Evolutionary conservation across 441 rosid species (phyloP).

Genomic region (Croton laevigatus): DNA sequence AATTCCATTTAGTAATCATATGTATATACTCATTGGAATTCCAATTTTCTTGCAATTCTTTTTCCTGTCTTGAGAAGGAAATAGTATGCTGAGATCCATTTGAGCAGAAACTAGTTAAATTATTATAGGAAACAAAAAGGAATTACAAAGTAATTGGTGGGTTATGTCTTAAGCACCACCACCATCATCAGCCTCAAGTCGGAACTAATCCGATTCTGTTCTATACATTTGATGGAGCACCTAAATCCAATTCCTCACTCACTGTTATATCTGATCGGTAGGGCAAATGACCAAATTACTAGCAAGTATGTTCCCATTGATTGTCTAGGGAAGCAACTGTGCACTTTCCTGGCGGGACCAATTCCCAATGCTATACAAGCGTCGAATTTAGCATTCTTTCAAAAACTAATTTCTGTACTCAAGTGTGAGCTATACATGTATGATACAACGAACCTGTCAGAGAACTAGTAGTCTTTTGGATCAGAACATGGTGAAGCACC

Average conservation of each 20-base stretch:
- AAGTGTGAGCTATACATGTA: neutral
- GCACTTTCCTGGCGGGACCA: neutral
- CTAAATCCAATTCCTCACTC: neutral
- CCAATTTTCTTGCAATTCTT: no score
- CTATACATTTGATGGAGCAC: slow-evolving; percentile 12
- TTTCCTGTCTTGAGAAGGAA: no score
- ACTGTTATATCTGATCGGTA: neutral
- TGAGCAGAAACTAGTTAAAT: neutral
- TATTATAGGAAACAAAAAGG: neutral
- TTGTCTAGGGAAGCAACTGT: neutral
- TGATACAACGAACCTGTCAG: neutral
- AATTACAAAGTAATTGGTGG: neutral
- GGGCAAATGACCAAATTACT: neutral
- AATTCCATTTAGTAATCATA: no score
- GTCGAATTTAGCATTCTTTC: slow-evolving; percentile 3
- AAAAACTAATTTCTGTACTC: neutral
- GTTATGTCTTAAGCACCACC: neutral
- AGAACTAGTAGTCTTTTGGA: neutral
- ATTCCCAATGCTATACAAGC: slow-evolving; percentile 9
- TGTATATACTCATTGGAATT: no score
- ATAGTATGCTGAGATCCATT: no score
- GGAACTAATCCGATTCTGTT: neutral
- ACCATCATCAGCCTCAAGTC: neutral
- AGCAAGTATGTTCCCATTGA: neutral
- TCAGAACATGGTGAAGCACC: slow-evolving; percentile 25